Percentiles rank a stretch among this genome's conserved stretches.
Conservation (phyloP, 2,329 filamentous ascomycete genomes). For the Lachnellula cervina region DNA sequence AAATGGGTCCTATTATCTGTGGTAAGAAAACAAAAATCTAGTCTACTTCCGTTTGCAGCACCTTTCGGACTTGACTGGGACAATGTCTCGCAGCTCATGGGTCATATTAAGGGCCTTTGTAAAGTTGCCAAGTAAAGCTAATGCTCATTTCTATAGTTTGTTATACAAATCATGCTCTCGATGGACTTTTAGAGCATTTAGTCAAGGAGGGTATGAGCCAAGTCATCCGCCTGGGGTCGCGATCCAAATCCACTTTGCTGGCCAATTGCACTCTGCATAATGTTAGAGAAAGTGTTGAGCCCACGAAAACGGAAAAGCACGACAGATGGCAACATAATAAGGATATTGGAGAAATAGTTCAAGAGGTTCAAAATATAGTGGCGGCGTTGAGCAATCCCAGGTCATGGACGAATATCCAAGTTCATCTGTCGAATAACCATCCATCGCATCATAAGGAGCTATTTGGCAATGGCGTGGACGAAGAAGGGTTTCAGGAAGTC, state of each 20-base stretch:
- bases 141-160: constrained; percentile 20
- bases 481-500: constrained; percentile 19
- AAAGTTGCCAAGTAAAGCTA: no score
- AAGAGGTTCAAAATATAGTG: constrained; percentile 18
- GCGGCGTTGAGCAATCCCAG: constrained; percentile 19
- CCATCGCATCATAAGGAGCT: constrained; percentile 15
- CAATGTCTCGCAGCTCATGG: no score
- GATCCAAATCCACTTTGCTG: constrained; percentile 24
- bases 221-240: constrained; percentile 23
- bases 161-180: constrained; percentile 32
- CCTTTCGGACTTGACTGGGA: no score
- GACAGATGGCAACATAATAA: constrained; percentile 19
- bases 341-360: constrained; percentile 14
- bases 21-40: constrained; percentile 11
- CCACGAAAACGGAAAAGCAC: constrained; percentile 22
- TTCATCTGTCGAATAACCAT: constrained; percentile 16
- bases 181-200: constrained; percentile 30
- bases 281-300: constrained; percentile 10
- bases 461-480: constrained; percentile 18
- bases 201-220: constrained; percentile 22
- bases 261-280: constrained; percentile 18
- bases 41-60: no score
- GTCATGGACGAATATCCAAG: constrained; percentile 20
- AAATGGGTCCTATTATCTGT: constrained; percentile 46
- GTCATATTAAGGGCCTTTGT: no score